A percentile compares a stretch with the other conserved stretches of the same genome.
Conservation (phyloP, 1,139 yeast genomes). For the Blastobotrys indianensis region DNA sequence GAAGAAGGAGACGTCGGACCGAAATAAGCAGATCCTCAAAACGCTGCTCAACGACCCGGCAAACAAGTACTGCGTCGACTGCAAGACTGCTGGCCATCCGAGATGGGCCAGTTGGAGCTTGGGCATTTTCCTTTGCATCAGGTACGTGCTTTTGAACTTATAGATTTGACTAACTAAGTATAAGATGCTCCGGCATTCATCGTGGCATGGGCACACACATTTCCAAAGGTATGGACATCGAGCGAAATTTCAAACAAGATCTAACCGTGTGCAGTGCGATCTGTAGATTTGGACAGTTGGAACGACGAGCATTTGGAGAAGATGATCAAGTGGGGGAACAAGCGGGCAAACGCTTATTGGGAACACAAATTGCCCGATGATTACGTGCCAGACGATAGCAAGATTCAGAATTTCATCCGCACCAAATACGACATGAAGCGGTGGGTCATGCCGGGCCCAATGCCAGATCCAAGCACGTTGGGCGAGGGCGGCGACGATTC, state of each 20-base stretch:
- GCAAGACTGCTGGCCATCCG: conserved; percentile 84
- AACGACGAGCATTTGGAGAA: conserved; percentile 83
- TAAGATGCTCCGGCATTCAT: conserved; percentile 86
- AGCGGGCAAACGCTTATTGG: conserved; percentile 70
- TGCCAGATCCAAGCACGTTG: conserved; percentile 55
- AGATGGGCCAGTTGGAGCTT: conserved; percentile 97
- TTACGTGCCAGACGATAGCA: conserved; percentile 77
- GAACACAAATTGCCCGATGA: conserved; percentile 67
- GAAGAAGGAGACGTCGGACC: conserved; percentile 27
- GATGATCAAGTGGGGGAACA: conserved; percentile 85
- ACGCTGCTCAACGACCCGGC: conserved; percentile 68
- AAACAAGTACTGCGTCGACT: conserved; percentile 82
- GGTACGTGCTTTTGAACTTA: background rate
- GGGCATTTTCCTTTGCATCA: conserved; percentile 85
- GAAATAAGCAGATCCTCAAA: conserved; percentile 56
- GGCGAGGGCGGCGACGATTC: conserved; percentile 21
- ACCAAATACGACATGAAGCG: conserved; percentile 87
- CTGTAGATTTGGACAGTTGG: conserved; percentile 95
- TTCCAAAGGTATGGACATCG: background rate
- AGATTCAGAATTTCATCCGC: conserved; percentile 81
- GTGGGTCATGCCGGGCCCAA: conserved; percentile 54
- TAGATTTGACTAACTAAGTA: background rate
- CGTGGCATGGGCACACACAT: conserved; percentile 95
- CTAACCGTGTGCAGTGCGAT: conserved; percentile 33
- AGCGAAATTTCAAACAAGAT: too few species aligned